phyloP scores from a whole-genome alignment of 31 red algal species.

The Bonnemaisonia californica region DNA sequence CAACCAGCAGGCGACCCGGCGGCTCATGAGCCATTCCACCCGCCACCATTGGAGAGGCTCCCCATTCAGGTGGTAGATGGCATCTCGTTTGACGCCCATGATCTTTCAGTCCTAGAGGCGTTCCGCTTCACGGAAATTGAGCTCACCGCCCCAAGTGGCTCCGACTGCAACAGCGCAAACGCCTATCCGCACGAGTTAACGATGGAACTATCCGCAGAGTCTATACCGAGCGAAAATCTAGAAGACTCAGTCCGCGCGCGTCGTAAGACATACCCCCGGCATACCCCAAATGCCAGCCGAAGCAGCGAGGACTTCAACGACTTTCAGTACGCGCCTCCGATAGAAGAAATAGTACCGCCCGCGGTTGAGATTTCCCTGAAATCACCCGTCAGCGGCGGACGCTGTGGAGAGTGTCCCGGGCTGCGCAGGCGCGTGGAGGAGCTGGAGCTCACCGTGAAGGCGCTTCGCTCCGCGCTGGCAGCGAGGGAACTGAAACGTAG shows the following conservation, averaged over 20 bases:
- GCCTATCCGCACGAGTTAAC: too few species aligned
- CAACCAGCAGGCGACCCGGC: too few species aligned
- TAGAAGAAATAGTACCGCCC: conserved; percentile 18
- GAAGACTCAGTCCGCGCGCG: conserved; percentile 34
- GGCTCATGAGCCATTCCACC: too few species aligned
- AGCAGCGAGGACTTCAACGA: neutral
- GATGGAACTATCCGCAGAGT: neutral
- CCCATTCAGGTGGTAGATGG: too few species aligned
- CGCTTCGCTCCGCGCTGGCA: conserved; percentile 28
- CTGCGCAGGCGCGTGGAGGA: conserved; percentile 36
- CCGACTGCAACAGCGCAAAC: too few species aligned
- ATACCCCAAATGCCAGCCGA: neutral
- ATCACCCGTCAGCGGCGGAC: neutral
- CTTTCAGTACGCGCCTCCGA: conserved; percentile 20
- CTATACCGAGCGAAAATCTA: conserved; percentile 34
- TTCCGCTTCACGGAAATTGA: too few species aligned
- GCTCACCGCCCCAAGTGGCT: too few species aligned
- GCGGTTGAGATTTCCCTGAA: neutral
- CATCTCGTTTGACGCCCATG: too few species aligned
- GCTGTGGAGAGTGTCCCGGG: conserved; percentile 51
- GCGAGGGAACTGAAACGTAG: conserved; percentile 29
- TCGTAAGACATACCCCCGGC: neutral
- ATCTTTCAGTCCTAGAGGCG: too few species aligned
- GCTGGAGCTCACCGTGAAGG: conserved; percentile 47
- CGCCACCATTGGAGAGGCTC: too few species aligned